A percentile compares a stretch with the other conserved stretches of the same genome.
These are phyloP conservation scores for Cordyceps fumosorosea DNA, from an alignment of 2,329 filamentous ascomycete genomes.

Conservation along the genomic window DNA sequence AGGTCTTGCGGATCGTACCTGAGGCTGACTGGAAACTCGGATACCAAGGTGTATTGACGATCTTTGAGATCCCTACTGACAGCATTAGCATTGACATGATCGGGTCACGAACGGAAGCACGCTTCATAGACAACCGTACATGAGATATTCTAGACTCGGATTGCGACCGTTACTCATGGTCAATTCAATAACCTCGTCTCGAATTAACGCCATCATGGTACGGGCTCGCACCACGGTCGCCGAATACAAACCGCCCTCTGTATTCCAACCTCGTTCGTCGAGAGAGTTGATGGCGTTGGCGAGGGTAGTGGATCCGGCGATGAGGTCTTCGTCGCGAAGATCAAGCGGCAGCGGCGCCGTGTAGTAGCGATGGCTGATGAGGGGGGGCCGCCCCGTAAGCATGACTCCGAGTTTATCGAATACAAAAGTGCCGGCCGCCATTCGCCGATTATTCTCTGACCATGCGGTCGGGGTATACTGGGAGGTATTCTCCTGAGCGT, in stretches of 20 bases:
- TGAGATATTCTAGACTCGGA: conserved; percentile 16
- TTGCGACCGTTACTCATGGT: conserved; percentile 34
- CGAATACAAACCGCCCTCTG: conserved; percentile 33
- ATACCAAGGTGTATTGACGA: conserved; percentile 25
- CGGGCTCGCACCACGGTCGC: conserved; percentile 41
- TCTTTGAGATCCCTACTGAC: conserved; percentile 29
- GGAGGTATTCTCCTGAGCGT: neutral
- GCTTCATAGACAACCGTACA: conserved; percentile 15
- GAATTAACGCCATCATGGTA: conserved; percentile 40
- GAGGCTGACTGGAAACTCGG: conserved; percentile 32
- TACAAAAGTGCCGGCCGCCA: neutral
- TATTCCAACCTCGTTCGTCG: conserved; percentile 48
- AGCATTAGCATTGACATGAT: neutral
- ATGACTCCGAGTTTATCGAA: conserved; percentile 44
- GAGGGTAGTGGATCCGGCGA: conserved; percentile 27
- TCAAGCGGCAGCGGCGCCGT: conserved; percentile 49
- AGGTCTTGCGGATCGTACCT: conserved; percentile 33
- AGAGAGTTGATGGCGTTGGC: conserved; percentile 24
- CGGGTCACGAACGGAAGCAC: neutral
- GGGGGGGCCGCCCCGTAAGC: conserved; percentile 49
- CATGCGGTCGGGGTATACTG: conserved; percentile 1
- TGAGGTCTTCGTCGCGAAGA: conserved; percentile 41
- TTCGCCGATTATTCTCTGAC: conserved; percentile 6
- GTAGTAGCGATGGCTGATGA: conserved; percentile 46
- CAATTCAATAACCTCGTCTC: conserved; percentile 54